Evolutionary conservation across 352 stramenopile genomes (phyloP), one percentile per base, ranked within the genome.

Genomic region (Pythium dissotocum): DNA sequence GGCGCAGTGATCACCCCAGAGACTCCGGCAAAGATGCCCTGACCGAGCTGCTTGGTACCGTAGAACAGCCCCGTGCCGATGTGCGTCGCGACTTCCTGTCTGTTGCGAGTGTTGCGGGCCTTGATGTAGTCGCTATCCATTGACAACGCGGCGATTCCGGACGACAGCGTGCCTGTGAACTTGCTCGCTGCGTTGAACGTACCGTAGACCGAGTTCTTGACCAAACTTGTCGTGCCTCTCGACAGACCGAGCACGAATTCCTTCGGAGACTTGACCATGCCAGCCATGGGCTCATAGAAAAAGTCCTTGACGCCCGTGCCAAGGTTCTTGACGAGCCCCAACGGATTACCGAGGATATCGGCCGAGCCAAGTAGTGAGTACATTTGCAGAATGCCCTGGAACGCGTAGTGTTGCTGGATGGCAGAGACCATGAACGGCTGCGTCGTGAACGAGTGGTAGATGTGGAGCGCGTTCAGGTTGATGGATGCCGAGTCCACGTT

Each of bases 141-240:
- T 6, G 91, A 98, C 13, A 98, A 73, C 16, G 88, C 87, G 5
- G 93, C 92, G 24, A 98, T 85, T 0, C 90, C 92, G 16, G 94
- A 91, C 0, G 92, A 97, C n/a, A 98, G 70, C 24, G 93, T 95
- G 12, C 92, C 89, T 0, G 93, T 98, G 61, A 98, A 89, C 67
- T 97, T 98, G 59, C 92, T 97, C 4, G 94, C 92, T 14, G 91
- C 91, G 66, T 98, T 98, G 66, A 98, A 97, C 35, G 91, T 95
- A 52, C 94, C 92, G 42, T 97, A 91, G 1, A 97, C 76, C 18
- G 93, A 97, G 72, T 97, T 94, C 53, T 91, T 95, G 7, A 97
- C 85, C 8, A 97, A 75, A 61, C 89, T 97, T 0, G 90, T 89
- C 2, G 90, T 97, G 63, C 94, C 94, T 38, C 91, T 82, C 13